These are phyloP conservation scores for Malassezia brasiliensis DNA, from an alignment of 1,284 basidiomycete species.

Conservation along the genomic window DNA sequence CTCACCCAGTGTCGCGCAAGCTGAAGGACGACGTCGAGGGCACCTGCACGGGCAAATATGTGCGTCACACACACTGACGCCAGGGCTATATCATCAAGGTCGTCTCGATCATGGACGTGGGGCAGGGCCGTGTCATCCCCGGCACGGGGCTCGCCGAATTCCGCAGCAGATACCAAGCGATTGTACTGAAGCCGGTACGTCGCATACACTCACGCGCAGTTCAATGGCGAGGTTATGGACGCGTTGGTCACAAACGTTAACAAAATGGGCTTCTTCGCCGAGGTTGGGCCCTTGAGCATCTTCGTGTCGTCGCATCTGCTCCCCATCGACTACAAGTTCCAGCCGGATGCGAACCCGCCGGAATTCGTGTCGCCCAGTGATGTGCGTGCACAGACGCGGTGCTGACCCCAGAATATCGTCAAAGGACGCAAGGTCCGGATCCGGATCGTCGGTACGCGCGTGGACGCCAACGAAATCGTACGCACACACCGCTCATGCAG, in stretches of 20 bases:
- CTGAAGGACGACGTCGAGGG: constrained; percentile 94
- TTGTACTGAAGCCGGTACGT: constrained; percentile 42
- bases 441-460: constrained; percentile 91
- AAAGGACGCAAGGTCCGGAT: constrained; percentile 83
- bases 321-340: constrained; percentile 53
- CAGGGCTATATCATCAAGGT: constrained; percentile 83
- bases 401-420: constrained; percentile 51
- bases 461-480: constrained; percentile 86
- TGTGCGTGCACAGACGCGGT: constrained; percentile 2
- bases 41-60: constrained; percentile 87
- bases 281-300: constrained; percentile 65
- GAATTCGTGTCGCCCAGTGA: constrained; percentile 37
- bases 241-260: constrained; percentile 91
- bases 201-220: constrained; percentile 54
- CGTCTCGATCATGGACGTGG: constrained; percentile 54
- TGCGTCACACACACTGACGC: constrained; percentile 41
- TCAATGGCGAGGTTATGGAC: constrained; percentile 97
- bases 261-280: constrained; percentile 98
- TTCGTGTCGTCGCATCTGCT: constrained; percentile 75
- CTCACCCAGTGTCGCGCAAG: constrained; percentile 62
- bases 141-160: constrained; percentile 92
- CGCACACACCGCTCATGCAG: constrained; percentile 15
- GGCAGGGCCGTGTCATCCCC: constrained; percentile 63
- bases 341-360: constrained; percentile 44
- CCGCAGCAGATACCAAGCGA: constrained; percentile 42